Evolutionary conservation across 1,139 yeast species (phyloP), one percentile per base, ranked within the genome.

Genomic region (Yamadazyma siamensis): DNA sequence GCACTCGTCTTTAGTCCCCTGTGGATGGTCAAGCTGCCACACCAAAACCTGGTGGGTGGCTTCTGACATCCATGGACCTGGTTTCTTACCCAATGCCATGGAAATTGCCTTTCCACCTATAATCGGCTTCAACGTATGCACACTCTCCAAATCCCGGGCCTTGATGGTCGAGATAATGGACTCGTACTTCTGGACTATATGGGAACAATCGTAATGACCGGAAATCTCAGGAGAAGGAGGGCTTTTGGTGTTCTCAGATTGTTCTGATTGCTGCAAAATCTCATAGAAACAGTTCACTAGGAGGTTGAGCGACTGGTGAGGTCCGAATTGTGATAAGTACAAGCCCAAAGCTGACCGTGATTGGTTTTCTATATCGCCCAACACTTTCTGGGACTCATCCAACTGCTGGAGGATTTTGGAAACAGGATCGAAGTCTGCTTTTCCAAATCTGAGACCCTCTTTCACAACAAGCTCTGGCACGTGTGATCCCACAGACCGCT

Each of bases 31-130:
- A 36, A 87, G 61, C 55, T 88, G 96, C 85, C 89, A 82, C 10
- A 65, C 56, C 26, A 86, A 53, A 6, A 85, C 68, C 26, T 67
- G 57, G 10, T 74, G 75, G 35, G 75, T 71, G 8, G 79, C 59
- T 17, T 58, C 56, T 6, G 76, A 66, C 69, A 87, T 66, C 95
- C 96, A 87, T 4, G 89, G 88, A 0, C 97, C 97, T 0, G 91
- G 87, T 49, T 80, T 82, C 34, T 61, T 64, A 11, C 66, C 58
- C 14, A 82, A 57, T 11, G 65, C 58, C 28, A 65, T 59, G 29
- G 72, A 61, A 28, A 87, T 54, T 19, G 75, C 71, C 42, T 80
- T 85, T 13, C 96, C 96, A 50, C 84, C 84, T 11, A 82, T 52
- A 15, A 80, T 43, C 3, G 82, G 77, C 40, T 71, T 77, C 31